Evolutionary conservation across 495 filamentous ascomycete genomes (phyloP).

Genomic region (Trichoderma virens): DNA sequence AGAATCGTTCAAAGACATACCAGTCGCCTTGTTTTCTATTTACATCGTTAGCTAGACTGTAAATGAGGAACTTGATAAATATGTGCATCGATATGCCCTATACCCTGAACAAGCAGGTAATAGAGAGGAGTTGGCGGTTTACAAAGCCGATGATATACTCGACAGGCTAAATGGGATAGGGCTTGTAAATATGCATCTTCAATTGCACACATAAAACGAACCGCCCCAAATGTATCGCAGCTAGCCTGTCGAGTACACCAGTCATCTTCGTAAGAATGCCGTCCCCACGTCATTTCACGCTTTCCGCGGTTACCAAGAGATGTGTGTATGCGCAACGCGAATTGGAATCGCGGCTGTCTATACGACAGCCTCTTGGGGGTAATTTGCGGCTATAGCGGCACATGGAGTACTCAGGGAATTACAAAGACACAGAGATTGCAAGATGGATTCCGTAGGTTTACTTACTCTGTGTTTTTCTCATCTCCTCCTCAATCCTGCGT

Average conservation of each 20-base stretch:
- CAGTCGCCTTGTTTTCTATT: constrained; percentile 96
- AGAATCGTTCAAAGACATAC: constrained; percentile 37
- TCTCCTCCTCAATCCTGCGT: constrained; percentile 96
- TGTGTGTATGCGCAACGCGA: background rate
- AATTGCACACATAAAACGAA: too few relatives aligned
- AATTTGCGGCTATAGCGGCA: background rate
- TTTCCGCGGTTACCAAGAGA: background rate
- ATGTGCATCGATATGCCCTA: background rate
- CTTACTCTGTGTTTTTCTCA: constrained; percentile 94
- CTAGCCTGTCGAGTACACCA: background rate
- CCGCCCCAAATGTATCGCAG: too few relatives aligned
- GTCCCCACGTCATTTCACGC: background rate
- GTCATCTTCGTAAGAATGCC: background rate
- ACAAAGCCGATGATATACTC: background rate
- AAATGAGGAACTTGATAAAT: background rate
- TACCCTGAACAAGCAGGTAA: background rate
- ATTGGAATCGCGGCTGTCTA: background rate
- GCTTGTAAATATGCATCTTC: background rate
- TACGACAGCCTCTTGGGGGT: background rate
- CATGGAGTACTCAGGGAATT: background rate
- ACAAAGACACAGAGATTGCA: background rate
- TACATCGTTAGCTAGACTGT: background rate
- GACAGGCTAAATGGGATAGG: background rate
- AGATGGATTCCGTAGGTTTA: background rate
- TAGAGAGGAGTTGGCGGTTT: background rate